phyloP scores from a whole-genome alignment of 2,329 filamentous ascomycete genomes.

The Fusarium sp. region DNA sequence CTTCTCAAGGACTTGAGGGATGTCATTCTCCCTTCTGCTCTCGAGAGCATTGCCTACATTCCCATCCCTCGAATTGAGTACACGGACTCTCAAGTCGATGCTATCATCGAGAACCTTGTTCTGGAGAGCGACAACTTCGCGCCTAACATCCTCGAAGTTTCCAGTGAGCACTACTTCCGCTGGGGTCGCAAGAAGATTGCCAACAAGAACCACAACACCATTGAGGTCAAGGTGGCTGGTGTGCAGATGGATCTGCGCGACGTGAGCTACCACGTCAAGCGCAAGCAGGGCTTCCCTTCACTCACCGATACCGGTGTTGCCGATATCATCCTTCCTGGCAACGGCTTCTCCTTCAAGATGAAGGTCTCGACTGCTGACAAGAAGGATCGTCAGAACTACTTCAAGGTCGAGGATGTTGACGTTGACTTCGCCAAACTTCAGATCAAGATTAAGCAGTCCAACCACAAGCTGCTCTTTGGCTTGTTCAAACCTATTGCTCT shows the following conservation, averaged over 20 bases:
- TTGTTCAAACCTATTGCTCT: slow-evolving; percentile 91
- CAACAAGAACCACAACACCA: slow-evolving; percentile 86
- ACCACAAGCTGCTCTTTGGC: slow-evolving; percentile 90
- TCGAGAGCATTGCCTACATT: slow-evolving; percentile 90
- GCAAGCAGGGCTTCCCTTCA: slow-evolving; percentile 92
- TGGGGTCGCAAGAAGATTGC: slow-evolving; percentile 91
- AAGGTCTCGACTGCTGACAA: slow-evolving; percentile 86
- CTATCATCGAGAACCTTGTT: slow-evolving; percentile 93
- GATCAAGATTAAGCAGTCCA: slow-evolving; percentile 94
- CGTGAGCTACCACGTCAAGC: slow-evolving; percentile 95
- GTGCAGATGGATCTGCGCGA: slow-evolving; percentile 94
- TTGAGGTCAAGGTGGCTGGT: slow-evolving; percentile 87
- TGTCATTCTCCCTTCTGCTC: slow-evolving; percentile 85
- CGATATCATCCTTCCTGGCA: slow-evolving; percentile 89
- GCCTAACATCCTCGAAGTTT: slow-evolving; percentile 90
- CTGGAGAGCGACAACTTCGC: slow-evolving; percentile 97
- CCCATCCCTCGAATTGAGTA: slow-evolving; percentile 96
- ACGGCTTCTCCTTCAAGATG: slow-evolving; percentile 92
- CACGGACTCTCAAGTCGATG: slow-evolving; percentile 86
- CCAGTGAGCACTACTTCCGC: slow-evolving; percentile 93
- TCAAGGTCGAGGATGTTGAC: slow-evolving; percentile 92
- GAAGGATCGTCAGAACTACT: slow-evolving; percentile 84
- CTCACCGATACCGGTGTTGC: slow-evolving; percentile 90
- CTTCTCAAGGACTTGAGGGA: slow-evolving; percentile 90
- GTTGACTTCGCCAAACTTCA: slow-evolving; percentile 86